Percentiles rank a stretch among this genome's conserved stretches.
These are phyloP conservation scores for Syzygium syzygioides DNA, from an alignment of 441 rosid genomes.

Conservation along the genomic window DNA sequence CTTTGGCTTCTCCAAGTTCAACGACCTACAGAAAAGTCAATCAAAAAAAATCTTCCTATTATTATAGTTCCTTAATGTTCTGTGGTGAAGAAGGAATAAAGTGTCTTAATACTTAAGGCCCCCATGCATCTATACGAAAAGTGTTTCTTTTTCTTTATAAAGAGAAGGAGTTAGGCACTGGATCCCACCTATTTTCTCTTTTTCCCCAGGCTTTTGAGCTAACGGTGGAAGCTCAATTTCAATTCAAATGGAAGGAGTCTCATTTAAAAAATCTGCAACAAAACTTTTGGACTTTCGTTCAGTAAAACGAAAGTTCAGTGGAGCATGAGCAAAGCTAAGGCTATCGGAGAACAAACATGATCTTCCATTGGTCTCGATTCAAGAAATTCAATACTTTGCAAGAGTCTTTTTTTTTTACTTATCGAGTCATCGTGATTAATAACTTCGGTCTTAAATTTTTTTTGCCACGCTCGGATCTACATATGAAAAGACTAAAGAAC, in stretches of 20 bases:
- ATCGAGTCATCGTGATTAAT: too few species aligned
- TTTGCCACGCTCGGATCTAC: too few species aligned
- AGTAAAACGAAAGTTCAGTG: not conserved
- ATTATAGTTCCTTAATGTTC: too few species aligned
- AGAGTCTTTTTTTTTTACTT: too few species aligned
- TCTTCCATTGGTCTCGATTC: too few species aligned
- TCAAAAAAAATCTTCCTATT: too few species aligned
- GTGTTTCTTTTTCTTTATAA: not conserved
- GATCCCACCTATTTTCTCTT: not conserved
- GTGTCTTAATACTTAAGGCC: accelerated
- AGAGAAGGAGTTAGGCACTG: accelerated
- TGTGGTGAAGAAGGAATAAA: not conserved
- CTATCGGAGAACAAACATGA: not conserved
- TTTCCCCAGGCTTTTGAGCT: not conserved
- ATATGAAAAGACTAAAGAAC: too few species aligned
- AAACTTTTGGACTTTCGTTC: too few species aligned
- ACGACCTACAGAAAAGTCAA: not conserved
- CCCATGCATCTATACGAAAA: accelerated
- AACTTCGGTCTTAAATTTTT: too few species aligned
- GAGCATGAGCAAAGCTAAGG: not conserved
- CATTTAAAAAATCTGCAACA: accelerated
- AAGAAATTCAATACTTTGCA: too few species aligned
- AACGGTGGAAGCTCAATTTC: not conserved
- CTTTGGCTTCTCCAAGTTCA: not conserved
- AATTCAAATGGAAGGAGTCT: not conserved